Evolutionary conservation across 768 basidiomycete genomes (phyloP).

Genomic region (Pilatotrama ljubarskyi): DNA sequence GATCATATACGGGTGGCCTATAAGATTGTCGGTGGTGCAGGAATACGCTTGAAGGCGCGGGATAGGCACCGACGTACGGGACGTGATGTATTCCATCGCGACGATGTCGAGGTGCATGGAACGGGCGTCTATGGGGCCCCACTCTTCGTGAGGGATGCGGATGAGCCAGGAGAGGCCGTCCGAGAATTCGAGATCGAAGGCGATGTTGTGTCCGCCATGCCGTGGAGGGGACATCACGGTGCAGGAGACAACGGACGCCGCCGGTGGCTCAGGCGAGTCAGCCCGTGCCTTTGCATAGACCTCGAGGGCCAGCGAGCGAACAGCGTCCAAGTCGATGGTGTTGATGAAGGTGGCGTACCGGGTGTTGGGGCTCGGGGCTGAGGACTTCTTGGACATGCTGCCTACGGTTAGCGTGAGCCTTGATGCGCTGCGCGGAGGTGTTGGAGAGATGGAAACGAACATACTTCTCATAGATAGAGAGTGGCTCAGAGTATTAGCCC

Average conservation of each 20-base stretch:
- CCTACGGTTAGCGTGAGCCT: too few relatives aligned
- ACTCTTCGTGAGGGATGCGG: background rate
- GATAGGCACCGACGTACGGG: conserved; percentile 16
- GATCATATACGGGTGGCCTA: background rate
- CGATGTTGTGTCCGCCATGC: background rate
- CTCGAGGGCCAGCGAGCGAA: too few relatives aligned
- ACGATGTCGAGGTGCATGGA: conserved; percentile 2
- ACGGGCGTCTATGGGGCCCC: background rate
- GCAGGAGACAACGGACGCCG: background rate
- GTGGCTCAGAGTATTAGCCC: too few relatives aligned
- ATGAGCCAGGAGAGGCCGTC: conserved; percentile 6
- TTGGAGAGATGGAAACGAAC: too few relatives aligned
- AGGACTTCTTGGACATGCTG: too few relatives aligned
- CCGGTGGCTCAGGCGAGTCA: too few relatives aligned
- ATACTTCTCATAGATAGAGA: too few relatives aligned
- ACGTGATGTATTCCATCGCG: background rate
- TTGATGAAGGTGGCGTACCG: too few relatives aligned
- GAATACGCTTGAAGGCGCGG: conserved; percentile 23
- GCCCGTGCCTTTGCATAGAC: too few relatives aligned
- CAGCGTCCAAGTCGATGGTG: too few relatives aligned
- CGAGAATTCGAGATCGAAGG: background rate
- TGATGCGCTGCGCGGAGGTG: too few relatives aligned
- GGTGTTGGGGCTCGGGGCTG: too few relatives aligned
- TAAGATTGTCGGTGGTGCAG: background rate
- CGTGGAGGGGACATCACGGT: background rate